These are phyloP conservation scores for Copromyces sp. DNA, from an alignment of 495 filamentous ascomycete genomes.

Conservation along the genomic window DNA sequence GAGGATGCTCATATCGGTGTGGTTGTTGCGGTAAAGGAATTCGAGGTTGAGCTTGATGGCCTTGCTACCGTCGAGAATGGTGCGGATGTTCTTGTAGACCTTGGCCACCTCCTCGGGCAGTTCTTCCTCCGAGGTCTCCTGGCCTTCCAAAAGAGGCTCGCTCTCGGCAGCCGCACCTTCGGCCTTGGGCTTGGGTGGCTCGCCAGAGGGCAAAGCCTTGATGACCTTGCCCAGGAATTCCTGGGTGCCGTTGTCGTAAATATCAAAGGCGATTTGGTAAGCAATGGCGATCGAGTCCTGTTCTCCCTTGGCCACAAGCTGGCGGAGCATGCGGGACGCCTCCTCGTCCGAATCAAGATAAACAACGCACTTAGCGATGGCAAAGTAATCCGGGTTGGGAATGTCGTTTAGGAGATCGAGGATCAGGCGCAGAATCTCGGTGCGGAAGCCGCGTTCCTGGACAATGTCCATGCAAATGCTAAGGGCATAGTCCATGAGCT, in stretches of 20 bases:
- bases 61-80: constrained; percentile 82
- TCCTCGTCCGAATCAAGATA: constrained; percentile 88
- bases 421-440: constrained; percentile 73
- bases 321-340: constrained; percentile 76
- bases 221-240: constrained; percentile 90
- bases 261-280: constrained; percentile 95
- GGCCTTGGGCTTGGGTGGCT: constrained; percentile 42
- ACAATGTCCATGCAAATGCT: constrained; percentile 97
- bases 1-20: constrained; percentile 68
- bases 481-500: constrained; percentile 92
- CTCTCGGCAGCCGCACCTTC: constrained; percentile 38
- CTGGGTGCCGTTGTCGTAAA: constrained; percentile 96
- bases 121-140: constrained; percentile 28
- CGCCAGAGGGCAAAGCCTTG: constrained; percentile 57
- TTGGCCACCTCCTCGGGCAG: constrained; percentile 40
- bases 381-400: constrained; percentile 88
- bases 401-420: constrained; percentile 83
- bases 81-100: constrained; percentile 68
- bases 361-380: constrained; percentile 96
- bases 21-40: constrained; percentile 92
- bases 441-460: constrained; percentile 77
- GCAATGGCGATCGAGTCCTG: constrained; percentile 68
- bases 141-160: constrained; percentile 32
- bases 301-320: constrained; percentile 72
- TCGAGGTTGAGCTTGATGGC: constrained; percentile 89